Evolutionary conservation across 1,284 basidiomycete genomes (phyloP).

Genomic region (Leccinum cinnamomeum): DNA sequence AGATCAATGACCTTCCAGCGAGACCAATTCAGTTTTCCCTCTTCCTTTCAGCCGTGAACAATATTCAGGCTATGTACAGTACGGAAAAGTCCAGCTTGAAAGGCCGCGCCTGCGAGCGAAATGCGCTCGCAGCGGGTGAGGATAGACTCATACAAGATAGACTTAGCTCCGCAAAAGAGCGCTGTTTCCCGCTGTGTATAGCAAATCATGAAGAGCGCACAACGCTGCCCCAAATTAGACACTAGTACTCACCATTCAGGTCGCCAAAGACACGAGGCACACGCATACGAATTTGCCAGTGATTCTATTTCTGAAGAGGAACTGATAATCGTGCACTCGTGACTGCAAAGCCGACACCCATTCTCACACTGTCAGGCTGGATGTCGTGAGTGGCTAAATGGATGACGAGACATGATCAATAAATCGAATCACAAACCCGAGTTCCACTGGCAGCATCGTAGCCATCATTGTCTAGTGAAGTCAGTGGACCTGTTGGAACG

Average conservation of each 20-base stretch:
- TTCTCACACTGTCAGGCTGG: slow-evolving; percentile 19
- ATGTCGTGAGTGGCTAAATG: neutral
- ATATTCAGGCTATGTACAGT: slow-evolving; percentile 10
- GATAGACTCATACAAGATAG: neutral
- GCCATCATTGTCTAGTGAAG: slow-evolving; percentile 22
- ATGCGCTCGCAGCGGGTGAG: slow-evolving; percentile 2
- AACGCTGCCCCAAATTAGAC: neutral
- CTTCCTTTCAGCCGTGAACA: slow-evolving; percentile 15
- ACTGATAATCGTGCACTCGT: slow-evolving; percentile 15
- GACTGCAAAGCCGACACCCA: slow-evolving; percentile 28
- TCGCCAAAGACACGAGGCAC: neutral
- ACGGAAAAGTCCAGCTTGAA: neutral
- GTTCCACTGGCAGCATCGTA: slow-evolving; percentile 22
- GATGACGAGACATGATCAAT: neutral
- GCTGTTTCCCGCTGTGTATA: neutral
- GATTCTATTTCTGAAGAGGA: neutral
- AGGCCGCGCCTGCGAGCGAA: too few species aligned
- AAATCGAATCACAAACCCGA: slow-evolving; percentile 25
- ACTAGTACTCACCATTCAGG: neutral
- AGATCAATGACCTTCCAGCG: slow-evolving; percentile 15
- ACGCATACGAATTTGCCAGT: neutral
- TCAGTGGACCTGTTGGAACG: neutral
- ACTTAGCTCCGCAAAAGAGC: neutral
- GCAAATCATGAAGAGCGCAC: slow-evolving; percentile 16
- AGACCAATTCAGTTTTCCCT: slow-evolving; percentile 18